phyloP scores from a whole-genome alignment of 2,329 filamentous ascomycete species.

The Helminthosporium solani region DNA sequence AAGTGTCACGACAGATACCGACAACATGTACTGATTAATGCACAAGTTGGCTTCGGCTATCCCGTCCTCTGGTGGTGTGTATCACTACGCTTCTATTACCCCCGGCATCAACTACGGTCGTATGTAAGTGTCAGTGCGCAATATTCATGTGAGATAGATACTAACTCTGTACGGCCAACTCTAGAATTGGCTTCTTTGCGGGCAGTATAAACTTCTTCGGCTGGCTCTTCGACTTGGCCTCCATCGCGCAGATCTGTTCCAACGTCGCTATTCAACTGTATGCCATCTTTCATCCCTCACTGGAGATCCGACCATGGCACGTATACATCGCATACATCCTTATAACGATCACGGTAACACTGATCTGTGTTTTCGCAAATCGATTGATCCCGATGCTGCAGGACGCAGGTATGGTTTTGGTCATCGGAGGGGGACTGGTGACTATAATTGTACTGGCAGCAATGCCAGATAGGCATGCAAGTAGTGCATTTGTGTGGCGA shows the following conservation, averaged over 20 bases:
- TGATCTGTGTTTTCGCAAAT: conserved; percentile 51
- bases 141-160: no score
- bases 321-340: conserved; percentile 49
- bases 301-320: conserved; percentile 26
- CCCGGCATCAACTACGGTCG: conserved; percentile 15
- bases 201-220: conserved; percentile 20
- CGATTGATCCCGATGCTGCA: conserved; percentile 53
- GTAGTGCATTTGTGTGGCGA: conserved; percentile 42
- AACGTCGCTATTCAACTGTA: conserved; percentile 19
- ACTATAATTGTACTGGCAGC: conserved; percentile 54
- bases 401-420: conserved; percentile 53
- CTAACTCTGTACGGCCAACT: no score
- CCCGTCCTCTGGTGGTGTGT: conserved; percentile 20
- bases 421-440: conserved; percentile 55
- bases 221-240: conserved; percentile 20
- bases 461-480: conserved; percentile 48
- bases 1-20: neutral
- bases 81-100: conserved; percentile 19
- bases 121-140: neutral
- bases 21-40: neutral
- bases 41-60: conserved; percentile 17
- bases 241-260: conserved; percentile 17
- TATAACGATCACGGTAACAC: conserved; percentile 45
- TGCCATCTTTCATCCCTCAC: conserved; percentile 17
- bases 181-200: conserved; percentile 15